Conservation (phyloP, 2,329 filamentous ascomycete species). For the Fusarium brachygibbosum region DNA sequence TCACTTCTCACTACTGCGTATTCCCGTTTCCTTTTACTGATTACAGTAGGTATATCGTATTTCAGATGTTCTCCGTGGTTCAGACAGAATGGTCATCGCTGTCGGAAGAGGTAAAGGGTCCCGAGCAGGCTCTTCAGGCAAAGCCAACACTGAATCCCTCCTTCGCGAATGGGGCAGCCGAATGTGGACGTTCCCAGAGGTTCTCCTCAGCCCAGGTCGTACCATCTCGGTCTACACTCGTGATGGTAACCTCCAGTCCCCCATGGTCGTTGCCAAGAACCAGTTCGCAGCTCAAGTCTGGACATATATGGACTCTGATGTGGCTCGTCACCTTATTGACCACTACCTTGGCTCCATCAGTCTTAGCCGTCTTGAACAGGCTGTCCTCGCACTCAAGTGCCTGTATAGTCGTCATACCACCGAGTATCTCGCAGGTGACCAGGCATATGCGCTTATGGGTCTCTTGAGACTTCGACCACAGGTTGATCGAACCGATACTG, state of each 20-base stretch:
- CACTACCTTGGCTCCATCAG: constrained; percentile 53
- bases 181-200: constrained; percentile 50
- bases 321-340: constrained; percentile 52
- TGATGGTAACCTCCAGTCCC: constrained; percentile 38
- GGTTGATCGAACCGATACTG: constrained; percentile 52
- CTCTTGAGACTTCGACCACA: constrained; percentile 52
- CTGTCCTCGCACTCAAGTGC: constrained; percentile 50
- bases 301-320: constrained; percentile 47
- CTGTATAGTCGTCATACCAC: constrained; percentile 49
- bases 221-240: constrained; percentile 47
- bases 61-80: constrained; percentile 47
- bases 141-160: constrained; percentile 41
- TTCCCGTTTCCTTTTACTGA: constrained; percentile 7
- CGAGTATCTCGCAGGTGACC: constrained; percentile 49
- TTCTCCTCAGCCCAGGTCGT: constrained; percentile 46
- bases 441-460: constrained; percentile 56
- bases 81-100: constrained; percentile 46
- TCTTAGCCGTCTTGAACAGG: constrained; percentile 53
- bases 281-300: constrained; percentile 52
- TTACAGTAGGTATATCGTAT: constrained; percentile 43
- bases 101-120: constrained; percentile 40
- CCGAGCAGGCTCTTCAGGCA: constrained; percentile 17
- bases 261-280: constrained; percentile 49
- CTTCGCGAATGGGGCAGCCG: constrained; percentile 49
- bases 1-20: background rate